Base-by-base conservation (phyloP, 345 rosid genomes). In the Physaria fendleri region DNA sequence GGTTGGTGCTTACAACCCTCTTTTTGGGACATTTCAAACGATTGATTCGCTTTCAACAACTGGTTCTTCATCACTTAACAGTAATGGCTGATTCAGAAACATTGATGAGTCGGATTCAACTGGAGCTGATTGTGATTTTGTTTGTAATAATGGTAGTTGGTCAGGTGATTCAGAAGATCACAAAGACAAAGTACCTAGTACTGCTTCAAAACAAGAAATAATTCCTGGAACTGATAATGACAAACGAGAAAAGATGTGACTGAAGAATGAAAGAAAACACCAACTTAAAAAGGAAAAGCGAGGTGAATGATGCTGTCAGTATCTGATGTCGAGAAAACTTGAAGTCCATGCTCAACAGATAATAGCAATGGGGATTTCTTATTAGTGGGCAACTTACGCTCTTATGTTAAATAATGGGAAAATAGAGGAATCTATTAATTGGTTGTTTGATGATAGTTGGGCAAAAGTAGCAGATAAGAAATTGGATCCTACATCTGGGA, bases 141-240 rank as follows among this genome's bases (percentile, higher is more conserved):
- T 76, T 54, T 91, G 96, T 60, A 91, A 87, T 65, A 91, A 82
- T 46, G 94, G 80, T 72, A 91, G 98, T 78, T 87, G 91, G 84
- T 91, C 98, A 16, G 96, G 98, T 38, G 98, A 91, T 20, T 91
- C 98, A 0, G 98, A 91, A 82, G 96, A 91, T 54, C 96, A 82
- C 29, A 87, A 87, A 64, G 95, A 91, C 61, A 91, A 85, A 74
- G 37, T 52, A 20, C 62, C 81, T 32, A 80, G 44, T 68, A 49
- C 65, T 52, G 62, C 84, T 64, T 33, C 43, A 25, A 79, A 78
- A 37, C 91, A 59, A 51, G 96, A 91, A 60, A 59, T 45, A 8
- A 61, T 81, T 38, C 86, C 92, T 14, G 94, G 91, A 45, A 85
- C 85, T 67, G 98, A 87, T 68, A 81, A 74, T 72, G 98, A 87